Percentiles rank a stretch among this genome's conserved stretches.
These are phyloP conservation scores for Pythium chondricola DNA, from an alignment of 352 stramenopile species.

Conservation along the genomic window DNA sequence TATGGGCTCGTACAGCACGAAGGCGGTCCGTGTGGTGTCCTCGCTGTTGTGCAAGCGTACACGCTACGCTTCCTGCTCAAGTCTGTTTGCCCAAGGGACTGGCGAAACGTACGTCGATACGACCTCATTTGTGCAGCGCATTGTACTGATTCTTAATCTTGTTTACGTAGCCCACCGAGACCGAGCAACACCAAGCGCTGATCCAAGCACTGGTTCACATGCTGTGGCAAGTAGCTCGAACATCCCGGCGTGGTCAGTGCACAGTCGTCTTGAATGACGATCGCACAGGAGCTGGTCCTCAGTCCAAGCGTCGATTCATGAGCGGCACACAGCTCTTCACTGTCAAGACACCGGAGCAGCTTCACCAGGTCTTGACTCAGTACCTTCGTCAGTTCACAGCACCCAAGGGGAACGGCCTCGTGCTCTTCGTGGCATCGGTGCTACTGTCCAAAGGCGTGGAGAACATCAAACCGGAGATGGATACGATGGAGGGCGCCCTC, in stretches of 20 bases:
- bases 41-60: constrained; percentile 92
- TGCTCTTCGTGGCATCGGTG: constrained; percentile 65
- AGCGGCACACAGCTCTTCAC: constrained; percentile 28
- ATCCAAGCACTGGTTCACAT: constrained; percentile 55
- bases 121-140: too few relatives aligned
- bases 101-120: constrained; percentile 60
- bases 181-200: constrained; percentile 34
- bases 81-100: constrained; percentile 25
- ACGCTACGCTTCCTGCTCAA: constrained; percentile 75
- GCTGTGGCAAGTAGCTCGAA: constrained; percentile 45
- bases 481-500: constrained; percentile 43
- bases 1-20: constrained; percentile 92
- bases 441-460: constrained; percentile 56
- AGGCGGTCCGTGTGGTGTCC: constrained; percentile 92
- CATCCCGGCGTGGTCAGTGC: constrained; percentile 17
- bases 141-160: constrained; percentile 24
- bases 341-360: constrained; percentile 22
- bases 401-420: constrained; percentile 53
- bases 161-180: constrained; percentile 27
- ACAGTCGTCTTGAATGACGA: constrained; percentile 31
- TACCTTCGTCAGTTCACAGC: constrained; percentile 44
- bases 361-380: constrained; percentile 24
- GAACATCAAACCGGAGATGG: constrained; percentile 79
- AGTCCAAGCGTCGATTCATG: constrained; percentile 42
- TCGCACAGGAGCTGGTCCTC: neutral